These are phyloP conservation scores for Kuraishia borneana DNA, from an alignment of 805 yeast genomes.

Conservation along the genomic window DNA sequence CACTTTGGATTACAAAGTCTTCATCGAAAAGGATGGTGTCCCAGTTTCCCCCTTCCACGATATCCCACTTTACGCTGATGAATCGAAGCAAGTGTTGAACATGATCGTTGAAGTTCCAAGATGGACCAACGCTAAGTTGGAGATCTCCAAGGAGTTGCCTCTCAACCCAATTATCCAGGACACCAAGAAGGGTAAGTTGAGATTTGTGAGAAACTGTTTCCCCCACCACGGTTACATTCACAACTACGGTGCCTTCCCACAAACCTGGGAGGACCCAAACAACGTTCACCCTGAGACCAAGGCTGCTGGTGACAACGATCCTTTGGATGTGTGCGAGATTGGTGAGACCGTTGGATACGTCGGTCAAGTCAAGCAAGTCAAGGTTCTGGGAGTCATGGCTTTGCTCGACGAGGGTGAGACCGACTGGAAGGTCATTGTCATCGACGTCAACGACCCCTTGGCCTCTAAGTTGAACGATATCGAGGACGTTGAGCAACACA, in stretches of 20 bases:
- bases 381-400: conserved; percentile 91
- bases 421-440: conserved; percentile 87
- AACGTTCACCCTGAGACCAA: conserved; percentile 53
- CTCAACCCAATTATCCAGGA: conserved; percentile 96
- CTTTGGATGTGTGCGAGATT: conserved; percentile 76
- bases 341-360: conserved; percentile 56
- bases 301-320: conserved; percentile 76
- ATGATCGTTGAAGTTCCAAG: conserved; percentile 90
- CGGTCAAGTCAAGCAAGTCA: conserved; percentile 78
- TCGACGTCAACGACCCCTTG: conserved; percentile 80
- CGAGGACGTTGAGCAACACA: conserved; percentile 79
- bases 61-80: conserved; percentile 86
- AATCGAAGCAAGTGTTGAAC: conserved; percentile 77
- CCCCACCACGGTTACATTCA: conserved; percentile 98
- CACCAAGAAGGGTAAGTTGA: conserved; percentile 91
- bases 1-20: conserved; percentile 89
- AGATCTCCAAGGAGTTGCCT: conserved; percentile 73
- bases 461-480: conserved; percentile 81
- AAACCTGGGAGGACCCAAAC: conserved; percentile 76
- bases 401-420: conserved; percentile 87
- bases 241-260: conserved; percentile 98
- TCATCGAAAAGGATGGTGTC: conserved; percentile 86
- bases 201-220: conserved; percentile 95
- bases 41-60: conserved; percentile 95
- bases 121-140: conserved; percentile 97